phyloP scores from a whole-genome alignment of 208 protist species.

The Crithidia bombi region DNA sequence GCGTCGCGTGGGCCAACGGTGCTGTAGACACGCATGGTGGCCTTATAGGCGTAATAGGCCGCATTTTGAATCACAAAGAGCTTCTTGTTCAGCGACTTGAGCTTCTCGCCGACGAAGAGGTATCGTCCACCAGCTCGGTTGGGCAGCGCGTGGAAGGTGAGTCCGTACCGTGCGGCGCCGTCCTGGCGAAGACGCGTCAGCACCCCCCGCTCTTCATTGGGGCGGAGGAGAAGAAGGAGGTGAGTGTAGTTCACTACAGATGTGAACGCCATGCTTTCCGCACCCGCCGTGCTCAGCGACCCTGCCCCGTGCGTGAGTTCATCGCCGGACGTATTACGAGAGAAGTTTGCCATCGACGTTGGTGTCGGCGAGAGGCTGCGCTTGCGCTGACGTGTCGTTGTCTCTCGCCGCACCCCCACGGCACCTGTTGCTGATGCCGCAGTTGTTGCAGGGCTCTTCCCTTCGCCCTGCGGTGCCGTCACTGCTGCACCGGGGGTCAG shows the following conservation, averaged over 20 bases:
- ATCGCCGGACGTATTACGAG: not conserved
- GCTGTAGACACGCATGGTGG: conserved; percentile 73
- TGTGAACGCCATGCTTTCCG: not conserved
- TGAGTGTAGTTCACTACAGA: conserved; percentile 45
- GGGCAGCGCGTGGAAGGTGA: conserved; percentile 24
- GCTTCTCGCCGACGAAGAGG: conserved; percentile 55
- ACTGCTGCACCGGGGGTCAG: conserved; percentile 39
- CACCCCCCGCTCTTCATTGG: conserved; percentile 53
- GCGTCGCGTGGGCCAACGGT: conserved; percentile 56
- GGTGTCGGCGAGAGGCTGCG: conserved; percentile 40
- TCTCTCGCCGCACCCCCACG: conserved; percentile 23
- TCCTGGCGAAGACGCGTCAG: conserved; percentile 37
- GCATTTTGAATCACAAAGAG: conserved; percentile 65
- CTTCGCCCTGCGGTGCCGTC: too few relatives aligned
- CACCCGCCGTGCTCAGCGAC: not conserved
- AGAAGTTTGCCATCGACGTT: not conserved
- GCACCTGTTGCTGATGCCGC: too few relatives aligned
- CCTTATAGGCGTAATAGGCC: conserved; percentile 67
- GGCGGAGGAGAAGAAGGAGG: conserved; percentile 64
- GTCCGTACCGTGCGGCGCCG: conserved; percentile 30
- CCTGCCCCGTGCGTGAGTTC: not conserved
- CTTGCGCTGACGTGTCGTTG: conserved; percentile 34
- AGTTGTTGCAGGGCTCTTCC: too few relatives aligned
- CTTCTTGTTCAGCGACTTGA: conserved; percentile 65
- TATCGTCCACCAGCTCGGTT: conserved; percentile 34